Evolutionary conservation across 2,329 filamentous ascomycete species (phyloP), one percentile per base, ranked within the genome.

Genomic region (Aspergillus brunneoviolaceus): DNA sequence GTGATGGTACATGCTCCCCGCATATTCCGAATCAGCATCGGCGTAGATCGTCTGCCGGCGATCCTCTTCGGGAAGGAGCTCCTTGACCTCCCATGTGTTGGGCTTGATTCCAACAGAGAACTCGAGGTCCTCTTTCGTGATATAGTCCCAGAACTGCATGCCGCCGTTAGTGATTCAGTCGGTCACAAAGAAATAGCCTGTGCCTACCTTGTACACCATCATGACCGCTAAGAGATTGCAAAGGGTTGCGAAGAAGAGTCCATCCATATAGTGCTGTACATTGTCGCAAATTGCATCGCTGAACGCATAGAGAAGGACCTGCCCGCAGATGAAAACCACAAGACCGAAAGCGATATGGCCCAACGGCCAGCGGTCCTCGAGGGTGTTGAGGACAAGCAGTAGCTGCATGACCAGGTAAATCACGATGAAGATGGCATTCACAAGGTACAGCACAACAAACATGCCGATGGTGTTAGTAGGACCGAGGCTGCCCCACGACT

Each of bases 71-170:
- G 89, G 86, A 19, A 95, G 82, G 11, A 91, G 83, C 64, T 98
- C 94, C 81, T 98, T 98, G 73, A 98, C 90, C 74, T 99, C 95
- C 95, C 95, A 99, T 76, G 95, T 97, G 80, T 96, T 96, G 79
- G 91, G 90, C 76, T 94, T 91, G 60, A 92, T 92, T 65, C 94
- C 94, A 53, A 99, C 95, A 2, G 92, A 96, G 78, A 99, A 99
- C 75, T 99, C 95, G 66, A 99, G 88, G 76, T 99, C 95, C 79
- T 99, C 95, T 73, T 91, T 92, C 23, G 95, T 99, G 76, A 99
- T 99, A 16, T 93, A 97, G 74, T 99, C 95, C 95, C 95, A 99
- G 82, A 96, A 99, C 92, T 95, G 68, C 57, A 51, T 14, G 50
- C 19, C n/a, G 49, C 65, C 16, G n/a, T 79, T 70, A 79, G 74